Evolutionary conservation across 1,284 basidiomycete genomes (phyloP), one percentile per base, ranked within the genome.

Genomic region (Stereum hirsutum): DNA sequence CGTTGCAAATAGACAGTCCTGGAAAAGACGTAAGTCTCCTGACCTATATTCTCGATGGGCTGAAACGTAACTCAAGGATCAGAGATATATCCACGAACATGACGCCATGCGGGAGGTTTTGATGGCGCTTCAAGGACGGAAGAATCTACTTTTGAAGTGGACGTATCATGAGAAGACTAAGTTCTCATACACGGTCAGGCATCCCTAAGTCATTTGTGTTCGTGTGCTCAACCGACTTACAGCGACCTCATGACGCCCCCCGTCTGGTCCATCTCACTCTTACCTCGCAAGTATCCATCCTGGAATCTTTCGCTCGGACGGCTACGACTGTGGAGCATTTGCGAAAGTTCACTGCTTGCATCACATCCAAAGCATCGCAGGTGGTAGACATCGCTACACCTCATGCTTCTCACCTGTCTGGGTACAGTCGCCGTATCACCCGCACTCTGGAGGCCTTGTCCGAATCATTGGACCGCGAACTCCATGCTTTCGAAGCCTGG

Each of bases 401-500:
- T 21, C 35, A 48, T 6, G 48, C 51, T 17, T 44, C 48, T 3
- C 50, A 47, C 30, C 41, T 54, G 41, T 36, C 49, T 2, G 43
- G 37, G 33, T 48, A 42, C 17, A 42, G 49, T 15, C 49, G 53
- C 28, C 46, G 54, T 17, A 52, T 47, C 10, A 78, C 76, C 2
- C 75, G 74, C 32, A 90, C 87, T 0, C 62, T 82, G 11, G 85
- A 91, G 55, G 89, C 90, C 0, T 90, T 90, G 55, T 76, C 82
- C 0, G 86, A 88, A 46, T 84, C 84, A 0, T 62, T 89, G 35
- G 77, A 80, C 38, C 48, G 58, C 6, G 72, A 84, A 43, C 59
- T 90, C 3, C 66, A 67, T 14, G 49, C 51, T 0, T 76, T 89
- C 45, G 74, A 85, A 45, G 52, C 52, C 3, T 92, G 87, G 87